Evolutionary conservation across 345 rosid species (phyloP), one percentile per base, ranked within the genome.

Genomic region (Aegle marmelos): DNA sequence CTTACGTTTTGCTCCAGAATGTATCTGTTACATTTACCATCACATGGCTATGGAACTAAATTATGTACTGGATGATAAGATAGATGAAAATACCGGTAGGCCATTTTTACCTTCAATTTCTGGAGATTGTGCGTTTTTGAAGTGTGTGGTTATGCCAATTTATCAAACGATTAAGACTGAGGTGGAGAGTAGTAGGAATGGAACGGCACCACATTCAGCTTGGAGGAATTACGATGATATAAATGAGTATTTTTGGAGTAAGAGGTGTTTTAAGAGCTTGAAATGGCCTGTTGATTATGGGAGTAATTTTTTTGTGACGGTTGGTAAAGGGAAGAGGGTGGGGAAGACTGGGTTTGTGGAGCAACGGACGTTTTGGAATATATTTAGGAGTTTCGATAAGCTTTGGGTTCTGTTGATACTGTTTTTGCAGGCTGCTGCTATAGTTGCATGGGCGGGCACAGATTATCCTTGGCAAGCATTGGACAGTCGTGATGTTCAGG

Each of bases 141-240:
- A 83, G 79, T 58, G 31, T 13, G 83, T 93, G 9, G 92, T 95
- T 5, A 90, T 82, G 82, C 98, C 98, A 2, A 81, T 95, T 67
- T 95, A 93, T 79, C 62, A 78, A 7, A 93, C 98, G 0, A 80
- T 93, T 4, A 53, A 80, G 83, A 74, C 70, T 36, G 98, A 95
- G 84, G 86, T 89, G 34, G 86, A 87, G 50, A 84, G 80, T 67
- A 91, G 98, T 70, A 80, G 84, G 76, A 87, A 95, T 62, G 98
- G 98, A 48, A 91, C 88, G 1, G 84, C 82, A 56, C 91, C 95
- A 24, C 98, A 93, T 82, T 88, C 95, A 2, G 90, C 90, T 6
- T 95, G 98, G 98, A 83, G 98, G 85, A 95, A 95, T 77, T 95
- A 95, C 61, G 98, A 95, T 75, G 98, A 95, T 81, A 78, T 95